Base-by-base conservation (phyloP, 805 yeast genomes). In the Diddensiella santjacobensis region DNA sequence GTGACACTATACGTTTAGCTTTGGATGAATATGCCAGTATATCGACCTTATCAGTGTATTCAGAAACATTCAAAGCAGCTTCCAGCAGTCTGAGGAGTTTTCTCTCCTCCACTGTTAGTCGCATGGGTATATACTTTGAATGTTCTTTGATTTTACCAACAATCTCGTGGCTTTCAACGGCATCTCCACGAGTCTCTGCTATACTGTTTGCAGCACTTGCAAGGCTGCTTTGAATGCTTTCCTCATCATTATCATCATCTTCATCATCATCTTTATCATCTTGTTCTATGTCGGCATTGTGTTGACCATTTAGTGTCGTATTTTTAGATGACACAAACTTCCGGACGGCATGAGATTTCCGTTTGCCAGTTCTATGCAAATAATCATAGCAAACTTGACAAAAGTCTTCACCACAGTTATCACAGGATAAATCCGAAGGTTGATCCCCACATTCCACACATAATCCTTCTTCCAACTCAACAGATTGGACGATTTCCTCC, bases 21-120 rank as follows among this genome's bases (percentile, higher is more conserved):
- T 84, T 83, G 3, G 90, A 80, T 2, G 79, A 70, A 57, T 83
- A 80, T 1, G 84, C 72, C 22, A 81, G 63, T 33, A 85, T 80
- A 62, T 85, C 95, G 38, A 85, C 88, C 57, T 80, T 78, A 58
- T 84, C 90, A 0, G 91, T 85, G 60, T 85, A 85, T 57, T 85
- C 91, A 13, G 87, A 80, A 8, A 85, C 95, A 55, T 82, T 78
- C 45, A 85, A 68, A 0, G 90, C 89, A 1, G 93, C 89, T 54
- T 85, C 89, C 38, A 84, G 67, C 37, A 85, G 65, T 49, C 84
- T 71, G 46, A 85, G 65, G 36, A 82, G 63, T 62, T 83, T 84
- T 54, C 95, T 75, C 62, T 85, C 95, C 40, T 81, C 84, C 42
- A 68, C 67, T 0, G 84, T 74, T 29, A 85, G 70, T 53, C 95